These are phyloP conservation scores for Cladophialophora chaetospira DNA, from an alignment of 2,329 filamentous ascomycete species.

Conservation along the genomic window DNA sequence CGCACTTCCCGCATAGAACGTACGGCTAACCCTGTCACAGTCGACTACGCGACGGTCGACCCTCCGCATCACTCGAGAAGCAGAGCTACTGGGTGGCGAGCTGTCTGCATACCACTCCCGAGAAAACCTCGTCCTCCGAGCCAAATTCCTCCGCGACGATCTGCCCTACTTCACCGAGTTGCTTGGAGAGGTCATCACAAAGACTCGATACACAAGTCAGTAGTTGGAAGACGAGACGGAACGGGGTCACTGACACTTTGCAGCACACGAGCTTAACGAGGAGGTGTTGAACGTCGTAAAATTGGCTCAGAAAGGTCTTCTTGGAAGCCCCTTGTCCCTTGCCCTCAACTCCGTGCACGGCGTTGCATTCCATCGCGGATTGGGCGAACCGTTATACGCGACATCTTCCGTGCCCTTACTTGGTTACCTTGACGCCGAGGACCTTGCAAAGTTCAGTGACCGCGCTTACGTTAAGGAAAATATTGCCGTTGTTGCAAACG, in stretches of 20 bases:
- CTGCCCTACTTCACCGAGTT: conserved; percentile 97
- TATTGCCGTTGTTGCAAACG: conserved; percentile 88
- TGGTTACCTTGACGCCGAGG: conserved; percentile 77
- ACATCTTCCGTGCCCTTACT: conserved; percentile 69
- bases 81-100: conserved; percentile 91
- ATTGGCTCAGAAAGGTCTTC: conserved; percentile 72
- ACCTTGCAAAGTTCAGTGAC: conserved; percentile 73
- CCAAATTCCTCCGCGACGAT: conserved; percentile 93
- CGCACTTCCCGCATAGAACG: not conserved
- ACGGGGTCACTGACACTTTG: conserved; percentile 13
- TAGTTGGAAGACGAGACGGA: not conserved
- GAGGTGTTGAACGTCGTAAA: conserved; percentile 77
- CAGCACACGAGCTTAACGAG: conserved; percentile 89
- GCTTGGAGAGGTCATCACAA: conserved; percentile 83
- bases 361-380: conserved; percentile 88
- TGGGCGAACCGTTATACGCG: conserved; percentile 77
- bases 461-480: conserved; percentile 85
- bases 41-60: conserved; percentile 81
- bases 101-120: conserved; percentile 85
- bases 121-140: conserved; percentile 88
- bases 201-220: conserved; percentile 78
- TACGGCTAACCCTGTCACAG: conserved; percentile 55
- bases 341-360: conserved; percentile 85
- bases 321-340: conserved; percentile 64
- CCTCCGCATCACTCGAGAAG: conserved; percentile 89